Evolutionary conservation across 345 rosid genomes (phyloP), one percentile per base, ranked within the genome.

Genomic region (Lagerstroemia speciosa): DNA sequence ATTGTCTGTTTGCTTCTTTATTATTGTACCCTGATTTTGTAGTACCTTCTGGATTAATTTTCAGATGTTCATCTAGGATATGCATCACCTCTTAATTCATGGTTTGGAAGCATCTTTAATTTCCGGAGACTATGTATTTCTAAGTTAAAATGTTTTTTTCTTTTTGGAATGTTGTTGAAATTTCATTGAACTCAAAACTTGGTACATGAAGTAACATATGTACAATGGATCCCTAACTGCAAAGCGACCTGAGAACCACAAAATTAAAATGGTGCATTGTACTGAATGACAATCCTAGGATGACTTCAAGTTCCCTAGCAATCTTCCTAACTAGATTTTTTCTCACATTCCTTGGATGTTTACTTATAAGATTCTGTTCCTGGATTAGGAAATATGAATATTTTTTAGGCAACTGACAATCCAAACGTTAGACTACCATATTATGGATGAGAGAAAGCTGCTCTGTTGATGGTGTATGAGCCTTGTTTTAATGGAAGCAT

Each of bases 41-140:
- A 48, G 4, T 16, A 19, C 55, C 55, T 19, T 48, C n/a, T 48
- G 55, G n/a, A 17, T 19, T 20, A 48, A 48, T 48, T 5, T 1
- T 5, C 3, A 31, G 69, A 66, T 20, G 34, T 34, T 66, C 60
- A 67, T 40, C 29, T 67, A 14, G 57, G 58, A 55, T 55, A n/a
- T 24, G 61, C 38, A n/a, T 36, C 8, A 31, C 26, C 61, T 55
- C 30, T 26, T 10, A n/a, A 26, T 6, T 55, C 6, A 14, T n/a
- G 30, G 31, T 55, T 24, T 24, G 15, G 31, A 7, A 11, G 61
- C 61, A 55, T 26, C 60, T 53, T 26, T n/a, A n/a, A 53, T 53
- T 26, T 19, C 7, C 0, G n/a, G 55, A 16, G 4, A 0, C 24
- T 48, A 36, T 36, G 8, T 20, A 1, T 3, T 19, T 20, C 55